Conservation (phyloP, 2,329 filamentous ascomycete species). For the Calonectria pteridis region DNA sequence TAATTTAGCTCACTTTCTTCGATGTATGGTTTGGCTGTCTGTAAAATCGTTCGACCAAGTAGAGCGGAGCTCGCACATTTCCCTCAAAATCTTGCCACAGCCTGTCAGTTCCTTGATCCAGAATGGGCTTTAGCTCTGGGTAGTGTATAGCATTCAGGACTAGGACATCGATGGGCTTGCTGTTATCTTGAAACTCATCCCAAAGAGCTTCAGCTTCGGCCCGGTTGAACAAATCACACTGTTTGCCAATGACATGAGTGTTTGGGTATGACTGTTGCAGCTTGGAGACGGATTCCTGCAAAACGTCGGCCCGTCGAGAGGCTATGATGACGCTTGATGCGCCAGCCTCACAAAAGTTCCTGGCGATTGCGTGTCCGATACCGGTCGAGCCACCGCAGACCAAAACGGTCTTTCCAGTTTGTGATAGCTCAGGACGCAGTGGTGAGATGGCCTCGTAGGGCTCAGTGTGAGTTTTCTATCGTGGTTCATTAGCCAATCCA, state of each 20-base stretch:
- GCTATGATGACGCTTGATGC: conserved; percentile 54
- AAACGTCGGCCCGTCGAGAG: conserved; percentile 39
- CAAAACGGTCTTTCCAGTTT: conserved; percentile 66
- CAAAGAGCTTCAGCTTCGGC: conserved; percentile 19
- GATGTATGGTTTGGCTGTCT: conserved; percentile 29
- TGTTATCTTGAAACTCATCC: conserved; percentile 22
- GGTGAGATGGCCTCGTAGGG: conserved; percentile 55
- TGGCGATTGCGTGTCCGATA: conserved; percentile 74
- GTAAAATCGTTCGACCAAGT: conserved; percentile 33
- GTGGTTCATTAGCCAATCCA: neutral
- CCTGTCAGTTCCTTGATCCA: conserved; percentile 37
- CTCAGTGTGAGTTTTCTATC: conserved; percentile 43
- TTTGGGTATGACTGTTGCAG: conserved; percentile 21
- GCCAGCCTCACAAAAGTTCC: conserved; percentile 62
- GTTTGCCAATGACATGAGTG: conserved; percentile 10
- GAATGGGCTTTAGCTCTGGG: conserved; percentile 25
- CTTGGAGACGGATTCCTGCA: conserved; percentile 13
- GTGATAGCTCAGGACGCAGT: conserved; percentile 51
- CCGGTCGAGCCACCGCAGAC: conserved; percentile 76
- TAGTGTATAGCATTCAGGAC: conserved; percentile 28
- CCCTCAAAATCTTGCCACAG: conserved; percentile 41
- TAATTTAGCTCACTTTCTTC: conserved; percentile 22
- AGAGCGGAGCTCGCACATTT: conserved; percentile 33
- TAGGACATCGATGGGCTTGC: conserved; percentile 22
- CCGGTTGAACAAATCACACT: conserved; percentile 21